These are phyloP conservation scores for Pulveroboletus frians DNA, from an alignment of 768 basidiomycete species.

Conservation along the genomic window DNA sequence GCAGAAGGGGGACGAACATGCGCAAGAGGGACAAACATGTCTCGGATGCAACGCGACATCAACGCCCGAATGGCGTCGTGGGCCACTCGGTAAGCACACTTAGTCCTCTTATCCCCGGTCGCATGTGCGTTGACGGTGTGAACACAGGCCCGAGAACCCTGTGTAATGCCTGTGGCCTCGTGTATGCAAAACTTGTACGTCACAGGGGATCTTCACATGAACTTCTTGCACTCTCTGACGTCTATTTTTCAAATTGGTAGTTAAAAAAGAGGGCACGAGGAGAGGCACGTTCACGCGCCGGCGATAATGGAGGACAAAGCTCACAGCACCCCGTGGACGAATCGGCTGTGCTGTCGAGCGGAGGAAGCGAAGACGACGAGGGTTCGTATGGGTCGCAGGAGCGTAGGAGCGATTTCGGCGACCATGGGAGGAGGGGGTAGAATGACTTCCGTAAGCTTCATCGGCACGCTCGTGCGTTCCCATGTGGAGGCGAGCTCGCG, in stretches of 20 bases:
- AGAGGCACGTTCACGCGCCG: slow-evolving; percentile 24
- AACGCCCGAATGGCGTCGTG: slow-evolving; percentile 83
- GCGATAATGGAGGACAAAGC: slow-evolving; percentile 26
- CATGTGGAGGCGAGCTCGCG: slow-evolving; percentile 11
- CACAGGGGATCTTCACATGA: slow-evolving; percentile 22
- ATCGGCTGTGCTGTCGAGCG: slow-evolving; percentile 22
- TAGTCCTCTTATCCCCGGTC: slow-evolving; percentile 19
- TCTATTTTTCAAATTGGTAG: slow-evolving; percentile 17
- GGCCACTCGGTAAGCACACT: slow-evolving; percentile 63
- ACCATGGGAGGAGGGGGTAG: slow-evolving; percentile 32
- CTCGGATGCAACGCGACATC: slow-evolving; percentile 79
- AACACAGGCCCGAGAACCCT: slow-evolving; percentile 69
- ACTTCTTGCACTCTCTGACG: slow-evolving; percentile 19
- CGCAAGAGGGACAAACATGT: slow-evolving; percentile 66
- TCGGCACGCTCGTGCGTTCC: slow-evolving; percentile 17
- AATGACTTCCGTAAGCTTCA: slow-evolving; percentile 17
- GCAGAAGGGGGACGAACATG: slow-evolving; percentile 39
- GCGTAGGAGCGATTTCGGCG: slow-evolving; percentile 31
- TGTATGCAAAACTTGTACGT: slow-evolving; percentile 81
- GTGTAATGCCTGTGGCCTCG: slow-evolving; percentile 82
- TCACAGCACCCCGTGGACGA: slow-evolving; percentile 29
- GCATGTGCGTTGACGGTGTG: slow-evolving; percentile 24
- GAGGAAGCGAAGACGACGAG: slow-evolving; percentile 32
- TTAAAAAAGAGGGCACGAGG: slow-evolving; percentile 34
- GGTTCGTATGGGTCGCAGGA: slow-evolving; percentile 33